Conservation (phyloP, 179 eudicot genomes). For the Drosera spatulata region DNA sequence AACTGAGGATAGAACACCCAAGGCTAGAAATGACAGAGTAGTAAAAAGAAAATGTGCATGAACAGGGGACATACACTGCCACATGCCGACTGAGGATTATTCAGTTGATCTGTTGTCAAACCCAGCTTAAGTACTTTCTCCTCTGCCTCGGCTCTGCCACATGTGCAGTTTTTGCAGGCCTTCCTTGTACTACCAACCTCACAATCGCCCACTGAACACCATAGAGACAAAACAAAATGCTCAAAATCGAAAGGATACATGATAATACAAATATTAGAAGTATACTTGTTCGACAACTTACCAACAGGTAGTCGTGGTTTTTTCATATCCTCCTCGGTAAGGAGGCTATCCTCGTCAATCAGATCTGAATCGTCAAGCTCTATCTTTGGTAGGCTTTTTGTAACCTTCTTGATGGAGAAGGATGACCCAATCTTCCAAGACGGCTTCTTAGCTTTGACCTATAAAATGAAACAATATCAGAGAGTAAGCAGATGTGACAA, state of each 20-base stretch:
- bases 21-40: too few species aligned
- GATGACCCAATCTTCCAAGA: constrained; percentile 92
- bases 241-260: neutral
- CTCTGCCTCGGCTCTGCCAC: constrained; percentile 96
- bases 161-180: constrained; percentile 93
- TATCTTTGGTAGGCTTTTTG: constrained; percentile 53
- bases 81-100: constrained; percentile 83
- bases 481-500: too few species aligned
- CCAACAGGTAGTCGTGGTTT: constrained; percentile 66
- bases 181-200: constrained; percentile 81
- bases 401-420: constrained; percentile 49
- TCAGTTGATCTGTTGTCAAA: constrained; percentile 62
- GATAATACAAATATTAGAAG: neutral
- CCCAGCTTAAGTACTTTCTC: constrained; percentile 70
- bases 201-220: constrained; percentile 58
- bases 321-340: constrained; percentile 84
- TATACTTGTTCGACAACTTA: constrained; percentile 11
- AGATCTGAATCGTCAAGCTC: constrained; percentile 74
- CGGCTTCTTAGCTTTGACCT: constrained; percentile 58
- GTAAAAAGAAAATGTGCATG: too few species aligned
- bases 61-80: constrained; percentile 50
- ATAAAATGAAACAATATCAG: neutral
- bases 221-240: constrained; percentile 5
- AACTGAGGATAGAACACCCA: too few species aligned
- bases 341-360: constrained; percentile 89